Evolutionary conservation across 176 grass and related monocot species (phyloP).

Genomic region (Thinopyrum elongatum): DNA sequence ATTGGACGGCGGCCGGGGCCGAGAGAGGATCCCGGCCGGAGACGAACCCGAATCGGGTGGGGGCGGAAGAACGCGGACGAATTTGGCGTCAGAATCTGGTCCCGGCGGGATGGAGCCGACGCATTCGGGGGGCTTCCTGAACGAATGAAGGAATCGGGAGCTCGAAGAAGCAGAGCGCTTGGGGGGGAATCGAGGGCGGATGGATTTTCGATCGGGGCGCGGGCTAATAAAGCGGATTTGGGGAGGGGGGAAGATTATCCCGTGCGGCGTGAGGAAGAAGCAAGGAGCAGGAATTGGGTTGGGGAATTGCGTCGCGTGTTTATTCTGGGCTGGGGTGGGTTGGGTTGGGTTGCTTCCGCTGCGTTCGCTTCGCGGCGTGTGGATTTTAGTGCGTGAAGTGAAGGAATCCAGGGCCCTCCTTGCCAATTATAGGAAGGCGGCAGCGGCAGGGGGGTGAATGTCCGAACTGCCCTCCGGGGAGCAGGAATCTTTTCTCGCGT

Average conservation of each 20-base stretch:
- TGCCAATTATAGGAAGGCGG: constrained; percentile 37
- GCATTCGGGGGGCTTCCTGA: constrained; percentile 15
- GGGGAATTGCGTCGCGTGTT: constrained; percentile 37
- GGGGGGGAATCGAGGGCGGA: not conserved
- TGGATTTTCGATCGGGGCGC: not conserved
- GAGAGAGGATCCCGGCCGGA: not conserved
- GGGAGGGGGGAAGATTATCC: not conserved
- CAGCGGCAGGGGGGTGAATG: not conserved
- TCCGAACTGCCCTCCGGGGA: not conserved
- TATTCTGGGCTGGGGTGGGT: not conserved
- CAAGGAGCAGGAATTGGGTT: constrained; percentile 7
- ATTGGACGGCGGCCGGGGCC: not conserved
- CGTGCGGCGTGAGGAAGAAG: not conserved
- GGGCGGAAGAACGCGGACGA: not conserved
- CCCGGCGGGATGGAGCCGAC: not conserved
- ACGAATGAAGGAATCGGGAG: not conserved
- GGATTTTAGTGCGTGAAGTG: constrained; percentile 29
- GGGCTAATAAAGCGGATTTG: not conserved
- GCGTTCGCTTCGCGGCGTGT: not conserved
- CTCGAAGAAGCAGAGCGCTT: not conserved
- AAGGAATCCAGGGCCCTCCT: constrained; percentile 33
- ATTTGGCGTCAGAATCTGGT: constrained; percentile 2
- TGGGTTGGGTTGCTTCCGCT: constrained; percentile 29
- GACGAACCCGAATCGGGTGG: not conserved
- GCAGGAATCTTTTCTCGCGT: not conserved